phyloP scores from a whole-genome alignment of 805 yeast genomes.

The Candida golubevii region DNA sequence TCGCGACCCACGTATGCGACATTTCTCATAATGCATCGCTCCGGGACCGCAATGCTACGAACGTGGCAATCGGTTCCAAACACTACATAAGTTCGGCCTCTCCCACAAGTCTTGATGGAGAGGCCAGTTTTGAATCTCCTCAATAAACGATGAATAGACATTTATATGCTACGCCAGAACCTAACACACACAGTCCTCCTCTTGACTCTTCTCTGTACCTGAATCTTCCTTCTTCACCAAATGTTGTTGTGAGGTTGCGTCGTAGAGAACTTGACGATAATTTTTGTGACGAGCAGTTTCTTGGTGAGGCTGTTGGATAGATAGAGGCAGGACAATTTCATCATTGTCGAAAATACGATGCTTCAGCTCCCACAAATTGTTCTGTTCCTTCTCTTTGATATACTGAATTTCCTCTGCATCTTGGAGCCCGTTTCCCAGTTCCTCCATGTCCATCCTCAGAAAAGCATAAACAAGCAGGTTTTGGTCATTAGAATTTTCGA shows the following conservation, averaged over 20 bases:
- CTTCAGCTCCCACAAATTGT: background rate
- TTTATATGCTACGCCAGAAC: no score
- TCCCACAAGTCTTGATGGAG: no score
- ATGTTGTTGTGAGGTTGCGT: background rate
- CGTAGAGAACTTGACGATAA: constrained; percentile 2
- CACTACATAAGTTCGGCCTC: no score
- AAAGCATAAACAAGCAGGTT: constrained; percentile 16
- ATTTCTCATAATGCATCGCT: no score
- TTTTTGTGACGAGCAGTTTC: constrained; percentile 2
- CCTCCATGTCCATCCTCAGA: constrained; percentile 9
- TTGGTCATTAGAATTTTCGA: constrained; percentile 12
- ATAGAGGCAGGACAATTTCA: constrained; percentile 2
- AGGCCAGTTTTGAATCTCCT: no score
- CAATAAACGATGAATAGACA: no score
- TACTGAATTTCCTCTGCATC: background rate
- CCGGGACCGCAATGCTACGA: no score
- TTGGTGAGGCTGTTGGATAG: background rate
- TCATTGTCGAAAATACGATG: constrained; percentile 6
- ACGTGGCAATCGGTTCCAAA: no score
- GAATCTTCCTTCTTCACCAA: constrained; percentile 3
- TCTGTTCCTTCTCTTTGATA: background rate
- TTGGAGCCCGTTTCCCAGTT: background rate
- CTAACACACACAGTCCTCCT: constrained; percentile 40
- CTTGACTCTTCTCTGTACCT: background rate
- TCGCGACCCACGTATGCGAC: no score